Evolutionary conservation across 1,139 yeast genomes (phyloP).

Genomic region (Candida labiduridarum): DNA sequence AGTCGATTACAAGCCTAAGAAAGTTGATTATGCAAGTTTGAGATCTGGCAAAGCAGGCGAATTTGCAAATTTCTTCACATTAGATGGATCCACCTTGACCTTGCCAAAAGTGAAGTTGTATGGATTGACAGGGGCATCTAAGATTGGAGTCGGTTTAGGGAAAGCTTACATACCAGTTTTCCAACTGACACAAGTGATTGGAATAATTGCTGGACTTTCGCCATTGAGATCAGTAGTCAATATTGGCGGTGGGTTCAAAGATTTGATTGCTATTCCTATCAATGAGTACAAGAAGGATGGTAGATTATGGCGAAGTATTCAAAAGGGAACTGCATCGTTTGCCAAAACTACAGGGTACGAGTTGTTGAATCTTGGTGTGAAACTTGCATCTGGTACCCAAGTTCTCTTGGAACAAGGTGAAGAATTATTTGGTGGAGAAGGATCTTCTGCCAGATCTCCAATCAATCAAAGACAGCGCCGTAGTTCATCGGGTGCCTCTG

Average conservation of each 20-base stretch:
- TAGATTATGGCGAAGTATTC: constrained; percentile 66
- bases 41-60: constrained; percentile 86
- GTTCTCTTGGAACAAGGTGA: constrained; percentile 80
- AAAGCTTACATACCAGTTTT: constrained; percentile 88
- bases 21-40: constrained; percentile 79
- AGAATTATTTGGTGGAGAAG: constrained; percentile 70
- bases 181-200: constrained; percentile 72
- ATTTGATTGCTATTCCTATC: constrained; percentile 72
- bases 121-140: constrained; percentile 76
- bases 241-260: constrained; percentile 77
- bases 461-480: constrained; percentile 1
- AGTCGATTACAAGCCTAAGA: constrained; percentile 91
- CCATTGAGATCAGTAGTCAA: constrained; percentile 79
- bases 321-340: constrained; percentile 77
- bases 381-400: constrained; percentile 88
- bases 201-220: constrained; percentile 80
- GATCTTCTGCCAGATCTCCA: constrained; percentile 45
- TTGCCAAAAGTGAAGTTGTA: constrained; percentile 64
- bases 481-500: constrained; percentile 11
- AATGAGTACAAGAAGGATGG: constrained; percentile 77
- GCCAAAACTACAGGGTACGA: constrained; percentile 83
- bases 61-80: constrained; percentile 80
- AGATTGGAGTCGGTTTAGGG: constrained; percentile 56
- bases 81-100: constrained; percentile 80
- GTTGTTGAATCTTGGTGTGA: constrained; percentile 78